Evolutionary conservation across 441 rosid genomes (phyloP).

Genomic region (Isatis lusitanica): DNA sequence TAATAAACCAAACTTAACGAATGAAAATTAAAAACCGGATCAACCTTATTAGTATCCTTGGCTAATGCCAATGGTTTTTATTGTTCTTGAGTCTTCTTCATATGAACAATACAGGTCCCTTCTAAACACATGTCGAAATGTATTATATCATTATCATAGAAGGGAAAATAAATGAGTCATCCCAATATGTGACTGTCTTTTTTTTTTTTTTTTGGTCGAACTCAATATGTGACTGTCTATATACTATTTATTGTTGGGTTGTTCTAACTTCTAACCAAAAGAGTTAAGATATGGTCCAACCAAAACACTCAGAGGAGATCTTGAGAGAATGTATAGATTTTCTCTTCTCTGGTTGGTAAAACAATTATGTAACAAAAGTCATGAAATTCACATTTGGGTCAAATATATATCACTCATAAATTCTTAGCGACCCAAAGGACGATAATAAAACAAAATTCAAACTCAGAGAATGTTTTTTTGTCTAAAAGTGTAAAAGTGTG

Average conservation of each 20-base stretch:
- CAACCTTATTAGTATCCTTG: too few species aligned
- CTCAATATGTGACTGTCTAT: neutral
- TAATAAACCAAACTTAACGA: too few species aligned
- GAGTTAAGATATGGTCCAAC: slow-evolving; percentile 33
- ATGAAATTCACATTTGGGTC: slow-evolving; percentile 30
- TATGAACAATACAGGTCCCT: neutral
- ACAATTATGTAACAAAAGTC: slow-evolving; percentile 25
- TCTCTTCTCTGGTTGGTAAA: slow-evolving; percentile 29
- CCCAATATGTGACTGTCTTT: neutral
- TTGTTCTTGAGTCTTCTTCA: neutral
- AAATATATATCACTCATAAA: neutral
- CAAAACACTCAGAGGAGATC: slow-evolving; percentile 22
- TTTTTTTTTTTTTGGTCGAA: too few species aligned
- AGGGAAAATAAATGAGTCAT: neutral
- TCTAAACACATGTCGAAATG: neutral
- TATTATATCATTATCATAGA: neutral
- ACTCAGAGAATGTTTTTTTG: slow-evolving; percentile 36
- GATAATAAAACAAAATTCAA: slow-evolving; percentile 13
- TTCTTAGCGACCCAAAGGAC: slow-evolving; percentile 3
- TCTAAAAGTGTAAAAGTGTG: slow-evolving; percentile 31
- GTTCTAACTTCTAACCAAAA: slow-evolving; percentile 29
- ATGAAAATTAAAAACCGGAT: too few species aligned
- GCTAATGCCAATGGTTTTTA: neutral
- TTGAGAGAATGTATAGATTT: slow-evolving; percentile 11
- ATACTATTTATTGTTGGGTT: slow-evolving; percentile 10